Percentiles rank a stretch among this genome's conserved stretches.
phyloP scores from a whole-genome alignment of 345 rosid species.

The Lepidium africanum region DNA sequence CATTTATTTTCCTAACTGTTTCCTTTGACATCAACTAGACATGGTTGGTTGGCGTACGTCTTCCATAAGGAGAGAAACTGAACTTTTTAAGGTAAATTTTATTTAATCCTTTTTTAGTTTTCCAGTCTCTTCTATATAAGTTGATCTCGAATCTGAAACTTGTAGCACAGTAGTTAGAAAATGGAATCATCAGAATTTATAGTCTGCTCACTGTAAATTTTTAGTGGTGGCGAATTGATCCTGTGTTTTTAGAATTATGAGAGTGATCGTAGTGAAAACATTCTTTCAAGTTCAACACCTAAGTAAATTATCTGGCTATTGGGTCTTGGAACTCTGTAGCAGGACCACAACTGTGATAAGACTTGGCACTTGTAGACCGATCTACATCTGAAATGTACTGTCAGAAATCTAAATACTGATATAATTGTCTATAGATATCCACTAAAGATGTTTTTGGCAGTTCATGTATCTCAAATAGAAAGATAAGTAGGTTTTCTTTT shows the following conservation, averaged over 20 bases:
- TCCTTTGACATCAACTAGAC: constrained; percentile 58
- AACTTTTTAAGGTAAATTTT: constrained; percentile 56
- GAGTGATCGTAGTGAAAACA: background rate
- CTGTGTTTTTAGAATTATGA: background rate
- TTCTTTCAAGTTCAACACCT: background rate
- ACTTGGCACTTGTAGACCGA: background rate
- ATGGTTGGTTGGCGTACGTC: constrained; percentile 99
- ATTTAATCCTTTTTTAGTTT: background rate
- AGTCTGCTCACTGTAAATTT: background rate
- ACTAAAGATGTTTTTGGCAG: background rate
- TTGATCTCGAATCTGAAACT: background rate
- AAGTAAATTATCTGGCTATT: background rate
- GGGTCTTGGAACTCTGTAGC: background rate
- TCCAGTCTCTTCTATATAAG: background rate
- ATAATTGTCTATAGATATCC: background rate
- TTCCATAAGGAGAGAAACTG: constrained; percentile 86
- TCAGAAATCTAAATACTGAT: background rate
- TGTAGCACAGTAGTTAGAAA: background rate
- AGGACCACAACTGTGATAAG: background rate
- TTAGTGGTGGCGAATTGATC: background rate
- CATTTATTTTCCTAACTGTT: background rate
- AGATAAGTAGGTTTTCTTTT: background rate
- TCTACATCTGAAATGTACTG: background rate
- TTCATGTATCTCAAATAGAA: background rate
- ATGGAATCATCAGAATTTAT: background rate